A percentile compares a stretch with the other conserved stretches of the same genome.
Conservation (phyloP, 2,329 filamentous ascomycete genomes). For the Cercospora canescens region DNA sequence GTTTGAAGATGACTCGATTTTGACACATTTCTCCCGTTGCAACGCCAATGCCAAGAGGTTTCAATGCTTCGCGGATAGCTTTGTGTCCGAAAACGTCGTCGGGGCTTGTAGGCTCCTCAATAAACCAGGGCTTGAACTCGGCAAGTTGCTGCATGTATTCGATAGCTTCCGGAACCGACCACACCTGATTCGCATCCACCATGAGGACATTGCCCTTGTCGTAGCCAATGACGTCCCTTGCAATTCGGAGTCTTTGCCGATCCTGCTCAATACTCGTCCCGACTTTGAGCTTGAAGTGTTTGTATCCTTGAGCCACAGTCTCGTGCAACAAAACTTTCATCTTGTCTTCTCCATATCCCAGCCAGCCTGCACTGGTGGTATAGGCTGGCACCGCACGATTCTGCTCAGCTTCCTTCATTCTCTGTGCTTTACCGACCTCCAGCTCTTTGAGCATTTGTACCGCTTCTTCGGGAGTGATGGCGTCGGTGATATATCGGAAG, state of each 20-base stretch:
- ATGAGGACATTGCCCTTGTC: slow-evolving; percentile 83
- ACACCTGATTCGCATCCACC: slow-evolving; percentile 90
- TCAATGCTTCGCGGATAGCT: slow-evolving; percentile 76
- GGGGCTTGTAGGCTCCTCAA: slow-evolving; percentile 88
- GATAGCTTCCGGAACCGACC: slow-evolving; percentile 87
- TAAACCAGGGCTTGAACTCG: slow-evolving; percentile 80
- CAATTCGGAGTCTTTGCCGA: slow-evolving; percentile 68
- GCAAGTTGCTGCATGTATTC: slow-evolving; percentile 79
- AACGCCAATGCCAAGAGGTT: slow-evolving; percentile 74
- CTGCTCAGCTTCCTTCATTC: slow-evolving; percentile 71
- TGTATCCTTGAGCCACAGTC: slow-evolving; percentile 74
- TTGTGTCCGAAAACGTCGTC: slow-evolving; percentile 90
- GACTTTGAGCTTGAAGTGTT: slow-evolving; percentile 90
- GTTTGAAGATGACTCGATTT: slow-evolving; percentile 93
- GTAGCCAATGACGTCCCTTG: slow-evolving; percentile 77
- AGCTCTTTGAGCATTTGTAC: slow-evolving; percentile 66
- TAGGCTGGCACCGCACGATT: slow-evolving; percentile 83
- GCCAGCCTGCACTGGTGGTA: slow-evolving; percentile 86
- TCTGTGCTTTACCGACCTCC: slow-evolving; percentile 67
- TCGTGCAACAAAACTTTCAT: slow-evolving; percentile 74
- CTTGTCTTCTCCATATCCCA: slow-evolving; percentile 88
- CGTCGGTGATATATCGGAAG: slow-evolving; percentile 92
- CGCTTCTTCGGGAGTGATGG: slow-evolving; percentile 84
- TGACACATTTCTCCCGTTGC: slow-evolving; percentile 95
- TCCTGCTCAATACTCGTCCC: slow-evolving; percentile 73